Evolutionary conservation across 345 rosid genomes (phyloP).

Genomic region (Litchi chinensis): DNA sequence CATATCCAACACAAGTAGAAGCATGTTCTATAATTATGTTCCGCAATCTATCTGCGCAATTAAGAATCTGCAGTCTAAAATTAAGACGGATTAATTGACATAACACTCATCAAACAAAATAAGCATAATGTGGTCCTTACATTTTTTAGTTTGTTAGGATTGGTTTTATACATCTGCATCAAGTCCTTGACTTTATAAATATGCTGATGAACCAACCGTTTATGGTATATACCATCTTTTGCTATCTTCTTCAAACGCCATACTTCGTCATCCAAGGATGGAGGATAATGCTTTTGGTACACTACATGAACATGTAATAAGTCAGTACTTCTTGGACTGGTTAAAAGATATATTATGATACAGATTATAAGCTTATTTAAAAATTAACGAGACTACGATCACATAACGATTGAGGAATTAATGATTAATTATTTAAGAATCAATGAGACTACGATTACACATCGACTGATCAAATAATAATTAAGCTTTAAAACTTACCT

Average conservation of each 20-base stretch:
- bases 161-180: constrained; percentile 20
- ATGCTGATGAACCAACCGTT: constrained; percentile 30
- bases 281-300: constrained; percentile 75
- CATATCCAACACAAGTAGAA: constrained; percentile 49
- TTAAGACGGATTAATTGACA: constrained; percentile 9
- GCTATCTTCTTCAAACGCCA: constrained; percentile 79
- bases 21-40: constrained; percentile 63
- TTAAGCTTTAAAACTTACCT: neutral
- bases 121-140: constrained; percentile 39
- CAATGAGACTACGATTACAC: no score
- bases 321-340: no score
- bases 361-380: neutral
- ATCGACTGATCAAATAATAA: no score
- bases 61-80: constrained; percentile 44
- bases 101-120: neutral
- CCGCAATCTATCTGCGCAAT: constrained; percentile 52
- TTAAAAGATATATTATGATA: neutral
- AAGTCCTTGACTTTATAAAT: constrained; percentile 47
- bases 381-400: no score
- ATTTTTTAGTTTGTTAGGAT: constrained; percentile 29
- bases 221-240: constrained; percentile 50
- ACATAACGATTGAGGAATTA: no score
- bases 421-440: no score
- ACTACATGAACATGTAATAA: constrained; percentile 35
- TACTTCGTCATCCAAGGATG: constrained; percentile 47